Percentiles rank a stretch among this genome's conserved stretches.
These are phyloP conservation scores for Marchantia paleacea DNA, from an alignment of 225 moss, liverwort and hornwort genomes.

Conservation along the genomic window DNA sequence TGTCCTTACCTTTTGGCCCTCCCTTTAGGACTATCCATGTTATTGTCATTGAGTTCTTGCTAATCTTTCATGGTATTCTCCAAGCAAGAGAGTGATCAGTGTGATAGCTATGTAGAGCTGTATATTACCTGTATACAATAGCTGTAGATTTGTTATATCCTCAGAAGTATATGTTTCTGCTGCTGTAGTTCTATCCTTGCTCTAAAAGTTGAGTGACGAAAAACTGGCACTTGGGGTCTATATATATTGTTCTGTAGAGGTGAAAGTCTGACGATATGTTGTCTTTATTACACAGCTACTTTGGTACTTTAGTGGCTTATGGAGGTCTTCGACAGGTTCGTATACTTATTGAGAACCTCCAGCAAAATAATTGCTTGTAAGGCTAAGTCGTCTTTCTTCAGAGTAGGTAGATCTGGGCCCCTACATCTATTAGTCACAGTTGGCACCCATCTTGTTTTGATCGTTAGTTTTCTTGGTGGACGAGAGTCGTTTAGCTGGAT, in stretches of 20 bases:
- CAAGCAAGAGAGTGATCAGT: background rate
- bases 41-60: background rate
- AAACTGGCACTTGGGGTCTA: background rate
- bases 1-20: background rate
- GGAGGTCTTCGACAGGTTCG: constrained; percentile 25
- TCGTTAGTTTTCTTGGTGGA: background rate
- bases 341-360: background rate
- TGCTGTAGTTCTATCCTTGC: background rate
- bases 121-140: background rate
- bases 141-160: background rate
- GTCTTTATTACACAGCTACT: constrained; percentile 11
- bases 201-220: background rate
- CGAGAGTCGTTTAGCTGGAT: background rate
- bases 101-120: background rate
- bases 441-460: background rate
- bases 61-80: background rate
- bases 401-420: background rate
- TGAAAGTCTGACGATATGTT: background rate
- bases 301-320: constrained; percentile 27
- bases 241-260: background rate
- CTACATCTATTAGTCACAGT: background rate
- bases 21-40: background rate
- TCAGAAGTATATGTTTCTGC: background rate
- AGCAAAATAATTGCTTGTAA: background rate
- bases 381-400: background rate